Conservation (phyloP, 1,284 basidiomycete genomes). For the Neotropicomus parvogracilis region DNA sequence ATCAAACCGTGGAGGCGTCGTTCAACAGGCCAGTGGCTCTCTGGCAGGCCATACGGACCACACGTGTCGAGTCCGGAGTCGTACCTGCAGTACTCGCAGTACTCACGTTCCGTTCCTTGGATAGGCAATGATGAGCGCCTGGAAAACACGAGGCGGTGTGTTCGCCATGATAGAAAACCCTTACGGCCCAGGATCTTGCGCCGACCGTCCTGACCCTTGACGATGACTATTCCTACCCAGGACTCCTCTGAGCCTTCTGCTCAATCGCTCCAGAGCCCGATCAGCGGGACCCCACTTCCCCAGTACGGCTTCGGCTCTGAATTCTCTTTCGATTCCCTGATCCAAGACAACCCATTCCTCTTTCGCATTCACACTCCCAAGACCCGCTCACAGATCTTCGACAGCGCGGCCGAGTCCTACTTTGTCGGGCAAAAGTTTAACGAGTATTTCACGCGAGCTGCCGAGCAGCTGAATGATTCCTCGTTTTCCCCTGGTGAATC, state of each 20-base stretch:
- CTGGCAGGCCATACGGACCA: conserved; percentile 11
- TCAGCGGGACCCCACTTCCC: conserved; percentile 41
- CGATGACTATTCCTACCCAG: conserved; percentile 24
- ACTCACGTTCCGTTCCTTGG: conserved; percentile 13
- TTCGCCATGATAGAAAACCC: conserved; percentile 30
- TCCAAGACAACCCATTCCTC: conserved; percentile 64
- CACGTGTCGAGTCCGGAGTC: conserved; percentile 26
- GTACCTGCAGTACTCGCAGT: conserved; percentile 7
- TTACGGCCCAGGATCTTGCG: conserved; percentile 5
- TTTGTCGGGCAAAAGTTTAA: conserved; percentile 65
- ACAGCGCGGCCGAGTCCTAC: conserved; percentile 49
- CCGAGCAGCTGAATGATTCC: conserved; percentile 35
- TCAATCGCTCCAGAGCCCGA: conserved; percentile 26
- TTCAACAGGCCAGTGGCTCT: not conserved
- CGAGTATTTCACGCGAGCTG: conserved; percentile 42
- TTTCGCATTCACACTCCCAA: conserved; percentile 77
- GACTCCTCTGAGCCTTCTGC: conserved; percentile 14
- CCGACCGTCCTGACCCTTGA: conserved; percentile 15
- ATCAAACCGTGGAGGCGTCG: not conserved
- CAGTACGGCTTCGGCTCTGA: conserved; percentile 69
- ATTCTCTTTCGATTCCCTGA: conserved; percentile 55
- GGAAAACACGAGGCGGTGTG: conserved; percentile 29
- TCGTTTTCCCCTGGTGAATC: conserved; percentile 29
- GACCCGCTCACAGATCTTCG: conserved; percentile 47
- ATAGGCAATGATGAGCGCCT: conserved; percentile 34